A percentile compares a stretch with the other conserved stretches of the same genome.
These are phyloP conservation scores for Botrytis paeoniae DNA, from an alignment of 2,329 filamentous ascomycete species.

Conservation along the genomic window DNA sequence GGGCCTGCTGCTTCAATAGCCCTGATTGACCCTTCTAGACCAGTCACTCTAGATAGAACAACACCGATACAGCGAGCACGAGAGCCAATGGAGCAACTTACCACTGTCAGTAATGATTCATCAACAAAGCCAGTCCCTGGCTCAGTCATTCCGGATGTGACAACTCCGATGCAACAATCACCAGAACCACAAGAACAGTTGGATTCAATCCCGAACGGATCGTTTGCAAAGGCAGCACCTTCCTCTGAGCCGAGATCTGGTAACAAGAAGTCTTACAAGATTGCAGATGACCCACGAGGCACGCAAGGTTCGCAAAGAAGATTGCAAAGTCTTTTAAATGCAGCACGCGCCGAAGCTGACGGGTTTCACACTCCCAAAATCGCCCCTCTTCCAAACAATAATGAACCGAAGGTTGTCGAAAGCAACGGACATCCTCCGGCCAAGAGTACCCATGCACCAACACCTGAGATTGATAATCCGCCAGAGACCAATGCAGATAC, in stretches of 20 bases:
- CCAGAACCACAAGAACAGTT: slow-evolving; percentile 2
- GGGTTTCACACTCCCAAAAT: background rate
- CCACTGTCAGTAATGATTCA: background rate
- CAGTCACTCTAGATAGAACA: background rate
- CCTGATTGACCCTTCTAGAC: background rate
- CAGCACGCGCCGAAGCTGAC: slow-evolving; percentile 13
- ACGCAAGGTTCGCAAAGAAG: slow-evolving; percentile 11
- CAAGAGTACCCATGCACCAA: background rate
- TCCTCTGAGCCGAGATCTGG: background rate
- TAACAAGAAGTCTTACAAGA: slow-evolving; percentile 11
- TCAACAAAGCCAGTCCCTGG: background rate
- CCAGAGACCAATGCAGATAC: background rate
- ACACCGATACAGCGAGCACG: background rate
- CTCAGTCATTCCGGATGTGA: background rate
- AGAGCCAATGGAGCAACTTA: background rate
- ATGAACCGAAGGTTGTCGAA: background rate
- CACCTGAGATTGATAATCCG: background rate
- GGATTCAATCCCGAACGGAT: background rate
- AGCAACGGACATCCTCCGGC: background rate
- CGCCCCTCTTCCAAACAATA: background rate
- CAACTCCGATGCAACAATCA: background rate
- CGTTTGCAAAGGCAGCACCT: background rate
- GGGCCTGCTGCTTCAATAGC: background rate
- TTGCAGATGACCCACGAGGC: slow-evolving; percentile 9
- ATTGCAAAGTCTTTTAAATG: slow-evolving; percentile 12